Conservation (phyloP, 2,329 filamentous ascomycete species). For the Cytospora leucostoma region DNA sequence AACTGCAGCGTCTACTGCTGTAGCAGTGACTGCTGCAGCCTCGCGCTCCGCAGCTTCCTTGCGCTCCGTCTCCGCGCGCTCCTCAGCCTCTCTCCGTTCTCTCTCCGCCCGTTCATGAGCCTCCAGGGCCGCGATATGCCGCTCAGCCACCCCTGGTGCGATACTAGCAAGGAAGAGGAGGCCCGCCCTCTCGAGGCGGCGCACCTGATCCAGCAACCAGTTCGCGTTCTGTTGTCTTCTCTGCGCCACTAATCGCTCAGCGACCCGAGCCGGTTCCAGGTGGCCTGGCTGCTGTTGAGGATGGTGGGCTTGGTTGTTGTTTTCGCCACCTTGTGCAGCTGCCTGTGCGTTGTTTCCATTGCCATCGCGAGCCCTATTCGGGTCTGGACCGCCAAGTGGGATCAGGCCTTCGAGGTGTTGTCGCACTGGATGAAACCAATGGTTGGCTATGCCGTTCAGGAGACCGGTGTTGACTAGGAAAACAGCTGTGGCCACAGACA, state of each 20-base stretch:
- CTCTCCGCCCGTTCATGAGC: constrained; percentile 51
- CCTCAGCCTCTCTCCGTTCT: constrained; percentile 47
- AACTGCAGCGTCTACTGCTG: constrained; percentile 23
- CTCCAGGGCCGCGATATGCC: constrained; percentile 62
- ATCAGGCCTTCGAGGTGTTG: constrained; percentile 62
- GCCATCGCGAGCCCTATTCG: constrained; percentile 29
- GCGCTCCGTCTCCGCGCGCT: constrained; percentile 41
- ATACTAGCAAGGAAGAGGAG: constrained; percentile 67
- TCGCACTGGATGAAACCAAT: constrained; percentile 58
- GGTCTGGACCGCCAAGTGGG: constrained; percentile 48
- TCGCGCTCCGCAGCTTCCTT: constrained; percentile 35
- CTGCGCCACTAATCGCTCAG: constrained; percentile 55
- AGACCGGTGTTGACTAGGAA: constrained; percentile 63
- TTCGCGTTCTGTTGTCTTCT: constrained; percentile 47
- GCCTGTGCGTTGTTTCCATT: constrained; percentile 29
- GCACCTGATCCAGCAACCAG: constrained; percentile 52
- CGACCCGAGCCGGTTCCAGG: constrained; percentile 52
- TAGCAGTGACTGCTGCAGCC: constrained; percentile 33
- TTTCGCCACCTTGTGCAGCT: constrained; percentile 31
- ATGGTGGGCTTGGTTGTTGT: constrained; percentile 33
- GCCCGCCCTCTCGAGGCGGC: constrained; percentile 59
- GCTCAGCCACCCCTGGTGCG: constrained; percentile 65
- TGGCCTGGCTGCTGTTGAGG: constrained; percentile 35
- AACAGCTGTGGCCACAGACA: constrained; percentile 54
- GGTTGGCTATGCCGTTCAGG: constrained; percentile 56